phyloP scores from a whole-genome alignment of 2,329 filamentous ascomycete species.

The Chaetomiaceae sp. region DNA sequence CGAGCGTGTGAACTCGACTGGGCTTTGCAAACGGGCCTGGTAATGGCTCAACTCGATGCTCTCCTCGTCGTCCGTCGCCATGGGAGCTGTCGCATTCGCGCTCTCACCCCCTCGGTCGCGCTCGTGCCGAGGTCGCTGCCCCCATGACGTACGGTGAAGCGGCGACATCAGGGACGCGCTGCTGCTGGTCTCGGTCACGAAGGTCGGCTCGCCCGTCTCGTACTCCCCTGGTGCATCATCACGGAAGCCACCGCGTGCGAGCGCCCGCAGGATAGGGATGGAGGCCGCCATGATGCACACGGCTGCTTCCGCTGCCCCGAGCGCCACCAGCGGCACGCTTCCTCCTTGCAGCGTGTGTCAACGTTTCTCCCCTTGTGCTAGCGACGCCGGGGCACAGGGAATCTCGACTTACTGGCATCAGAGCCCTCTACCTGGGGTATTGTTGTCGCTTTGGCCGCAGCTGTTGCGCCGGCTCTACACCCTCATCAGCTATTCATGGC shows the following conservation, averaged over 20 bases:
- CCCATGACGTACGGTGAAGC: not conserved
- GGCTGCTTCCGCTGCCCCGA: slow-evolving; percentile 20
- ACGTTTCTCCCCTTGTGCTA: not conserved
- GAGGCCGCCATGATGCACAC: slow-evolving; percentile 24
- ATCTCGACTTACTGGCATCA: not conserved
- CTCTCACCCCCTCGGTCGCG: no score
- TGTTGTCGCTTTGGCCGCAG: slow-evolving; percentile 2
- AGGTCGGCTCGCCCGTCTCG: slow-evolving; percentile 8
- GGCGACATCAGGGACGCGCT: not conserved
- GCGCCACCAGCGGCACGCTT: slow-evolving; percentile 18
- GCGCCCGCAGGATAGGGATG: slow-evolving; percentile 22
- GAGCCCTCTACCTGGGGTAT: not conserved
- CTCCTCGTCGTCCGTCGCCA: slow-evolving; percentile 9
- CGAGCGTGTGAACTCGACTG: slow-evolving; percentile 9
- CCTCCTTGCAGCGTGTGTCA: not conserved
- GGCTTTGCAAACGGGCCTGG: slow-evolving; percentile 4
- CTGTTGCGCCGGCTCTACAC: slow-evolving; percentile 7
- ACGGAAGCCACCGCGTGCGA: slow-evolving; percentile 12
- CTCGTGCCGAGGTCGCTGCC: no score
- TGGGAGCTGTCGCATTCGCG: no score
- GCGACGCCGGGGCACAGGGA: no score
- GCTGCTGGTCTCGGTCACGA: slow-evolving; percentile 9
- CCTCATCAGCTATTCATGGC: not conserved
- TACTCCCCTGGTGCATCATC: slow-evolving; percentile 6
- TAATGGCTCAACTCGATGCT: slow-evolving; percentile 19